Evolutionary conservation across 441 rosid species (phyloP), one percentile per base, ranked within the genome.

Genomic region (Pelargonium fulgidum): DNA sequence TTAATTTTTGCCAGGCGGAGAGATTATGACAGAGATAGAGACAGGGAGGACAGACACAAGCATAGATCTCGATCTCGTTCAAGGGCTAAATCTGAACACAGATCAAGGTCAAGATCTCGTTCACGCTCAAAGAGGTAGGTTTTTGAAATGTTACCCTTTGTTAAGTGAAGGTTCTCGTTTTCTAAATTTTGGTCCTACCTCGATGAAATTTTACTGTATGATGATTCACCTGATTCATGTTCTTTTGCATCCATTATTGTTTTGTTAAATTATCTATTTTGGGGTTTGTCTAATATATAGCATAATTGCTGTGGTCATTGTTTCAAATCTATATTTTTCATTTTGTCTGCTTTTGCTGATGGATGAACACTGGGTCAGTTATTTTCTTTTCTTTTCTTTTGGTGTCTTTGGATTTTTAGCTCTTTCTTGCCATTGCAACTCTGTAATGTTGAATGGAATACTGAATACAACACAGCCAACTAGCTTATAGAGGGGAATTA

Each of bases 81-180:
- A 39, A 81, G 47, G 73, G 91, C 54, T 70, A 87, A 80, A 79
- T 91, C 97, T 56, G 87, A 86, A 45, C 93, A 72, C 8, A 84
- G 89, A 79, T 78, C 97, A 74, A 85, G 84, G 76, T 91, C 98
- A 1, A 85, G 89, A 0, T 88, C 92, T 68, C 88, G 83, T 39
- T 81, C 95, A 10, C 86, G 85, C 42, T 93, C 99, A 0, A 92
- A 90, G 85, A 92, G 95, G 99, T 92, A 82, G 56, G 14, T 6
- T 73, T 17, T 52, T 6, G 52, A 47, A 47, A 47, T 47, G 52
- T 2, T 7, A 12, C n/a, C 52, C 52, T 11, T 12, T n/a, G n/a
- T 47, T 10, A 47, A 11, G 52, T 12, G 52, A 47, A 47, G n/a
- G 4, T 45, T 10, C 50, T 45, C 36, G 33, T 26, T 26, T 26